Evolutionary conservation across 805 yeast genomes (phyloP).

Genomic region (Teunomyces barrocoloradensis): DNA sequence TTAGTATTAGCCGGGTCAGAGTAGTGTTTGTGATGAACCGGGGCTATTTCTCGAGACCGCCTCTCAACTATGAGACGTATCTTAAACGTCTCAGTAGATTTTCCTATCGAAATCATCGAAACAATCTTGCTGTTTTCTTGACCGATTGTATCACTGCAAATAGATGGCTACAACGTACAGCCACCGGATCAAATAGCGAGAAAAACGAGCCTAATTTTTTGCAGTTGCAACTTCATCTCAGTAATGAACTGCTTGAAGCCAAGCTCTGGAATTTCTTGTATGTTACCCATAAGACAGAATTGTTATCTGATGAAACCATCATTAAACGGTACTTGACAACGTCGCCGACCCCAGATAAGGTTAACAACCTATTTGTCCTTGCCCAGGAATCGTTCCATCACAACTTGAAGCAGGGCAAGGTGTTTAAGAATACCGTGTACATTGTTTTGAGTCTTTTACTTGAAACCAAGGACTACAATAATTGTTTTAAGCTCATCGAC

Average conservation of each 20-base stretch:
- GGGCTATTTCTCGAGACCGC: conserved; percentile 15
- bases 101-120: neutral
- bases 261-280: conserved; percentile 4
- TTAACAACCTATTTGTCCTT: neutral
- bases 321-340: conserved; percentile 16
- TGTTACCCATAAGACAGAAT: neutral
- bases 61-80: conserved; percentile 28
- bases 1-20: neutral
- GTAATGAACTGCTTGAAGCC: conserved; percentile 3
- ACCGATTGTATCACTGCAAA: conserved; percentile 23
- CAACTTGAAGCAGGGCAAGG: neutral
- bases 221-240: neutral
- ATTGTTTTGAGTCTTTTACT: conserved; percentile 18
- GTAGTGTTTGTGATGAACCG: neutral
- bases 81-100: conserved; percentile 13
- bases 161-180: conserved; percentile 16
- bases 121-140: conserved; percentile 6
- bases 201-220: neutral
- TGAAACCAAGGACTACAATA: conserved; percentile 25
- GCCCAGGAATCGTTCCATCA: neutral
- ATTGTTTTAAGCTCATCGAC: conserved; percentile 27
- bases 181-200: neutral
- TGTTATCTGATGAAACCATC: conserved; percentile 3
- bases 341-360: conserved; percentile 12
- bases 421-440: neutral